These are phyloP conservation scores for Annona cherimola DNA, from an alignment of 164 flowering plant species.

Conservation along the genomic window DNA sequence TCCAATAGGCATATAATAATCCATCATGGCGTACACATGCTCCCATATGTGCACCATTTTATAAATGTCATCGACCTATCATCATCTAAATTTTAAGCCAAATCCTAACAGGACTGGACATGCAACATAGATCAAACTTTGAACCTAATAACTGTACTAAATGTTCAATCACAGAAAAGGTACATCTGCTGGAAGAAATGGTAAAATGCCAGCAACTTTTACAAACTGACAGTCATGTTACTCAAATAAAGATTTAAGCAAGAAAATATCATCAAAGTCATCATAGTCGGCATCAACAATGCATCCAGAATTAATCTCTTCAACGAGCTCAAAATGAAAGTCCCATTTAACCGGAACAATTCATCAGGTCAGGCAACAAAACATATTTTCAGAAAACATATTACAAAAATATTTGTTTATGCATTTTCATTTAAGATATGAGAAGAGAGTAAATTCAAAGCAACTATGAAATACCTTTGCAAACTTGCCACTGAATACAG, in stretches of 20 bases:
- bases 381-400: too few relatives aligned
- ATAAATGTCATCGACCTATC: neutral
- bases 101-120: neutral
- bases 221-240: neutral
- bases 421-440: neutral
- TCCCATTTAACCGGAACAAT: neutral
- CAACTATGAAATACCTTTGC: constrained; percentile 61
- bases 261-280: neutral
- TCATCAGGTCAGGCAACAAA: neutral
- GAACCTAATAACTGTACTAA: neutral
- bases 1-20: too few relatives aligned
- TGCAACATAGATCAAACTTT: neutral
- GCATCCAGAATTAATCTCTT: neutral
- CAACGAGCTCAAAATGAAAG: neutral
- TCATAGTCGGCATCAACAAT: too few relatives aligned
- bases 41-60: neutral
- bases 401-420: too few relatives aligned
- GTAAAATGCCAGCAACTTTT: neutral
- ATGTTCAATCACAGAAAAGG: neutral
- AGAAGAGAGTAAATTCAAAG: neutral
- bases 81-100: neutral
- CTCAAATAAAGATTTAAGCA: neutral
- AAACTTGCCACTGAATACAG: constrained; percentile 93
- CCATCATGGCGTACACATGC: too few relatives aligned
- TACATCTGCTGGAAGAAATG: neutral